Percentiles rank a stretch among this genome's conserved stretches.
These are phyloP conservation scores for Didymella sp. DNA, from an alignment of 2,329 filamentous ascomycete genomes.

Conservation along the genomic window DNA sequence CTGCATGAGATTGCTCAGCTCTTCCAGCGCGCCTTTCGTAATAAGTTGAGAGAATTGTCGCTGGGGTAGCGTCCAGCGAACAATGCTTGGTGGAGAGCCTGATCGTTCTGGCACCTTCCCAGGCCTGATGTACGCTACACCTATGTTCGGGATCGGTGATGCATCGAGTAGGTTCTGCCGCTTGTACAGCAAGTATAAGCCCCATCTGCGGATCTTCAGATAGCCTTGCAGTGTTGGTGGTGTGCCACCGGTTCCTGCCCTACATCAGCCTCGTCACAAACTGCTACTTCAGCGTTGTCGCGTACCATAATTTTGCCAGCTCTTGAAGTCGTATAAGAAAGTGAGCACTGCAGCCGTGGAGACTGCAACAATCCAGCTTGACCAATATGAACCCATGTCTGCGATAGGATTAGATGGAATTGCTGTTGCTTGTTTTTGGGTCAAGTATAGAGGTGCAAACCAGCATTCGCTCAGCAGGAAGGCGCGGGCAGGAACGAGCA, in stretches of 20 bases:
- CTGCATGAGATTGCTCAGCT: constrained; percentile 33
- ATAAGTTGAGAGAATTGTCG: constrained; percentile 35
- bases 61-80: constrained; percentile 43
- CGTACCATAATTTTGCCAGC: constrained; percentile 33
- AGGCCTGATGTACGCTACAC: constrained; percentile 34
- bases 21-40: constrained; percentile 26
- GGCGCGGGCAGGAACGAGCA: background rate
- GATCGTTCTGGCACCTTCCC: constrained; percentile 29
- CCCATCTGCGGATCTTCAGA: constrained; percentile 40
- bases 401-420: background rate
- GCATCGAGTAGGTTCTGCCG: constrained; percentile 35
- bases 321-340: constrained; percentile 35
- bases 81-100: constrained; percentile 30
- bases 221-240: constrained; percentile 42
- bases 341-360: constrained; percentile 23
- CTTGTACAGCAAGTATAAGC: constrained; percentile 37
- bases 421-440: background rate
- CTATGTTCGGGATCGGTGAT: constrained; percentile 33
- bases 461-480: background rate
- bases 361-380: constrained; percentile 17
- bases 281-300: background rate
- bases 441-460: background rate
- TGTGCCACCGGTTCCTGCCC: constrained; percentile 41
- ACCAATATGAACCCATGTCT: background rate
- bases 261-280: constrained; percentile 10